Percentiles rank a stretch among this genome's conserved stretches.
These are phyloP conservation scores for Camellia granthamiana DNA, from an alignment of 148 eudicot species.

Conservation along the genomic window DNA sequence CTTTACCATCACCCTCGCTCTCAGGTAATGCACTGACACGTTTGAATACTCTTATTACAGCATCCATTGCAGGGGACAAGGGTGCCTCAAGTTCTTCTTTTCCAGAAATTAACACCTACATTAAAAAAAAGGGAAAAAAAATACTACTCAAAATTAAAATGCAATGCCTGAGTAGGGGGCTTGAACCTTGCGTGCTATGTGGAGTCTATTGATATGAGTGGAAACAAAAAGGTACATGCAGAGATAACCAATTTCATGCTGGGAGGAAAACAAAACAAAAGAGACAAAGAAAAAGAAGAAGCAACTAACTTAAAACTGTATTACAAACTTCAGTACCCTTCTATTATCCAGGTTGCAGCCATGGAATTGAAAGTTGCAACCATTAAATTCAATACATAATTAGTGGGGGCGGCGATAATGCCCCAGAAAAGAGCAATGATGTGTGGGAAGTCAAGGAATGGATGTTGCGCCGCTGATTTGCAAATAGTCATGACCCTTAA, in stretches of 20 bases:
- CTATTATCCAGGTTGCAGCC: neutral
- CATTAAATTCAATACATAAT: neutral
- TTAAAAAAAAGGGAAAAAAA: neutral
- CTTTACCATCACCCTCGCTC: slow-evolving; percentile 26
- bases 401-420: neutral
- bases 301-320: neutral
- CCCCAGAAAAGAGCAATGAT: no score
- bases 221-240: no score
- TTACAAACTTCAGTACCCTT: neutral
- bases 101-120: slow-evolving; percentile 50
- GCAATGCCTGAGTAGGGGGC: neutral
- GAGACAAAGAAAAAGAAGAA: no score
- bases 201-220: no score
- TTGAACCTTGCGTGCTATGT: no score
- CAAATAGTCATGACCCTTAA: no score
- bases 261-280: no score
- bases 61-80: slow-evolving; percentile 58
- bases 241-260: no score
- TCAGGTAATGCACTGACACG: slow-evolving; percentile 50
- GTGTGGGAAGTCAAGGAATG: no score
- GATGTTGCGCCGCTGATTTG: no score
- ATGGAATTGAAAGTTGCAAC: neutral
- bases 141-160: neutral
- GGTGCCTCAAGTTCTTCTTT: slow-evolving; percentile 50
- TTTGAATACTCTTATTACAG: slow-evolving; percentile 47